Conservation (phyloP, 768 basidiomycete genomes). For the Leccinellum rugosiceps region DNA sequence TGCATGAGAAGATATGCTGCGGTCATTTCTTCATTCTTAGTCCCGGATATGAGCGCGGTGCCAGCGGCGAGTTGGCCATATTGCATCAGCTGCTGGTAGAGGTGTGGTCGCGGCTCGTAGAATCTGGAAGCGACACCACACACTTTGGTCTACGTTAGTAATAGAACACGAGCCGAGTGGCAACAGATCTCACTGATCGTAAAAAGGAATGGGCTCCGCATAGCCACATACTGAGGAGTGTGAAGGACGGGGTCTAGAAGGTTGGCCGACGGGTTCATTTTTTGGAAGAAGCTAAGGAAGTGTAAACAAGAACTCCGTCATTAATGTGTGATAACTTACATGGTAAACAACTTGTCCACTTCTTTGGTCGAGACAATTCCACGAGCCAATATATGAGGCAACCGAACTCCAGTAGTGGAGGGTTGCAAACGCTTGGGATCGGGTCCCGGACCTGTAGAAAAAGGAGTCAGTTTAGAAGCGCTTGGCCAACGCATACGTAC, state of each 20-base stretch:
- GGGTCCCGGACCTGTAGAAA: constrained; percentile 37
- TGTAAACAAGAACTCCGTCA: neutral
- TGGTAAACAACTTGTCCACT: constrained; percentile 69
- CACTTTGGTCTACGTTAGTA: constrained; percentile 43
- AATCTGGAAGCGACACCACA: constrained; percentile 87
- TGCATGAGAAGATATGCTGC: constrained; percentile 81
- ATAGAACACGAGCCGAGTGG: neutral
- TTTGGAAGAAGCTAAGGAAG: constrained; percentile 60
- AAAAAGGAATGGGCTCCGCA: constrained; percentile 87
- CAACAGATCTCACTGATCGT: constrained; percentile 67
- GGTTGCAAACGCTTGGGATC: constrained; percentile 39
- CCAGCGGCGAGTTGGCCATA: constrained; percentile 77
- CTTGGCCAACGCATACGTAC: constrained; percentile 30
- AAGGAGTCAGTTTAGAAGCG: neutral
- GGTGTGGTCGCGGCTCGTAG: constrained; percentile 62
- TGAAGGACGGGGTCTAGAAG: constrained; percentile 81
- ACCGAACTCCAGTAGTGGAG: constrained; percentile 42
- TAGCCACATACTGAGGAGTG: constrained; percentile 75
- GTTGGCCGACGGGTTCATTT: constrained; percentile 77
- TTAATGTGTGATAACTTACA: constrained; percentile 40
- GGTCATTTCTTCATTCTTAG: constrained; percentile 80
- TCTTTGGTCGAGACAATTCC: constrained; percentile 62
- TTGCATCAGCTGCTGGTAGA: constrained; percentile 71
- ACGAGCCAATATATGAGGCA: constrained; percentile 62
- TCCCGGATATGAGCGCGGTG: constrained; percentile 68